Evolutionary conservation across 306 rosid genomes (phyloP).

Genomic region (Argentina anserina): DNA sequence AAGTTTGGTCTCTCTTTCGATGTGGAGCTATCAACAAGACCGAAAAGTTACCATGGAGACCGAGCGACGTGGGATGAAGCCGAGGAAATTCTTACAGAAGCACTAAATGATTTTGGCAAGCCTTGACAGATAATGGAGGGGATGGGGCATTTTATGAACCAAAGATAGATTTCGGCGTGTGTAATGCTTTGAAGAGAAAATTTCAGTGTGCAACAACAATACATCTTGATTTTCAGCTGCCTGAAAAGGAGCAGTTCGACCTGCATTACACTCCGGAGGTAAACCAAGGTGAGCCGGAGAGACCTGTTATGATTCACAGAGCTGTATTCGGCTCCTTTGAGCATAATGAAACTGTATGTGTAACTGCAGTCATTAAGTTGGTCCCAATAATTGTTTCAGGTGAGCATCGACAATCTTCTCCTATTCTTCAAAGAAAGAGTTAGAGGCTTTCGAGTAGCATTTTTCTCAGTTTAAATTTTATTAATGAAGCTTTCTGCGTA

Average conservation of each 20-base stretch:
- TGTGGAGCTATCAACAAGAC: constrained; percentile 87
- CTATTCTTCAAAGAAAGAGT: constrained; percentile 53
- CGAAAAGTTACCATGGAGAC: constrained; percentile 78
- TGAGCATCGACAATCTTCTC: constrained; percentile 60
- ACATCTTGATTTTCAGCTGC: constrained; percentile 96
- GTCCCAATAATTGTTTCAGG: constrained; percentile 51
- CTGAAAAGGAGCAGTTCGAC: constrained; percentile 58
- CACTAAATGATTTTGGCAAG: constrained; percentile 75
- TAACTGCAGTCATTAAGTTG: constrained; percentile 11
- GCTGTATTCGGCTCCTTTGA: constrained; percentile 88
- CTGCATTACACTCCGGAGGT: constrained; percentile 82
- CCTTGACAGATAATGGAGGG: constrained; percentile 93
- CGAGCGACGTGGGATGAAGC: constrained; percentile 80
- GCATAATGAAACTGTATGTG: too few species aligned
- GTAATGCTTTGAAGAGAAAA: constrained; percentile 80
- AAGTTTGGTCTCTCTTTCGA: constrained; percentile 83
- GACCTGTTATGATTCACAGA: constrained; percentile 93
- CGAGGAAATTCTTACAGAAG: constrained; percentile 79
- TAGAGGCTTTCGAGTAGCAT: constrained; percentile 58
- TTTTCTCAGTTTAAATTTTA: too few species aligned
- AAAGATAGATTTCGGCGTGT: constrained; percentile 85
- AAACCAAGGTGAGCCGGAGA: constrained; percentile 70
- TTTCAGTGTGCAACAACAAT: constrained; percentile 88
- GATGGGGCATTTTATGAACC: constrained; percentile 99
- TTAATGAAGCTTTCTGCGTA: too few species aligned